Conservation (phyloP, 139 green algal genomes). For the Micractinium conductrix region DNA sequence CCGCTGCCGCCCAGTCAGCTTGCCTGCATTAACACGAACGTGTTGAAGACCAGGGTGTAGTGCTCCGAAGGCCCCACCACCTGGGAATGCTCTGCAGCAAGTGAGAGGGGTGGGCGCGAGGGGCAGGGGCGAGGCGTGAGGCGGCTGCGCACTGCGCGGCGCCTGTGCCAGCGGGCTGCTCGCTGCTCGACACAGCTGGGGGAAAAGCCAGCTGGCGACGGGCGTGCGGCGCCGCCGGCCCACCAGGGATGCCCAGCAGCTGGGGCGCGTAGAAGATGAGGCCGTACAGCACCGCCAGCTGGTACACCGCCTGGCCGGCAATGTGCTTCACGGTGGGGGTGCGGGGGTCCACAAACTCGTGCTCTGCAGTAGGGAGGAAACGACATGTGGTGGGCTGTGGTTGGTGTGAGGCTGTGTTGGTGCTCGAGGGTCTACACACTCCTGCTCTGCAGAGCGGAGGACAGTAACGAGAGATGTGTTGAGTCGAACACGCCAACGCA, state of each 20-base stretch:
- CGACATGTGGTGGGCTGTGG: too few species aligned
- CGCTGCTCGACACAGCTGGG: too few species aligned
- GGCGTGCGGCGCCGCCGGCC: too few species aligned
- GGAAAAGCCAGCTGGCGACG: too few species aligned
- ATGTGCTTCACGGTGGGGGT: constrained; percentile 57
- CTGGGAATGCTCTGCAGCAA: constrained; percentile 1
- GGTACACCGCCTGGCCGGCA: constrained; percentile 74
- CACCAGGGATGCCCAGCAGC: constrained; percentile 50
- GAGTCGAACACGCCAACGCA: too few species aligned
- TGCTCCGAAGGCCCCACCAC: constrained; percentile 42
- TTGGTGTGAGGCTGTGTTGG: too few species aligned
- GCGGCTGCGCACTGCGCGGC: too few species aligned
- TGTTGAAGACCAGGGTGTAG: constrained; percentile 89
- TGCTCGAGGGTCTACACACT: constrained; percentile 34
- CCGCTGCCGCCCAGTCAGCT: too few species aligned
- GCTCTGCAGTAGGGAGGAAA: constrained; percentile 23
- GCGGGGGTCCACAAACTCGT: constrained; percentile 44
- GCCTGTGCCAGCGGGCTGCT: too few species aligned
- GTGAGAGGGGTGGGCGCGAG: too few species aligned
- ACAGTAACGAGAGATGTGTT: too few species aligned
- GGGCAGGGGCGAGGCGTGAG: too few species aligned
- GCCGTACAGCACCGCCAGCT: constrained; percentile 74
- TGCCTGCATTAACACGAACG: constrained; percentile 76
- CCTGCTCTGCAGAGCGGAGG: constrained; percentile 26
- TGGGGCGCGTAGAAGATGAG: constrained; percentile 61